A percentile compares a stretch with the other conserved stretches of the same genome.
phyloP scores from a whole-genome alignment of 306 rosid species.

The Medicago arabica region DNA sequence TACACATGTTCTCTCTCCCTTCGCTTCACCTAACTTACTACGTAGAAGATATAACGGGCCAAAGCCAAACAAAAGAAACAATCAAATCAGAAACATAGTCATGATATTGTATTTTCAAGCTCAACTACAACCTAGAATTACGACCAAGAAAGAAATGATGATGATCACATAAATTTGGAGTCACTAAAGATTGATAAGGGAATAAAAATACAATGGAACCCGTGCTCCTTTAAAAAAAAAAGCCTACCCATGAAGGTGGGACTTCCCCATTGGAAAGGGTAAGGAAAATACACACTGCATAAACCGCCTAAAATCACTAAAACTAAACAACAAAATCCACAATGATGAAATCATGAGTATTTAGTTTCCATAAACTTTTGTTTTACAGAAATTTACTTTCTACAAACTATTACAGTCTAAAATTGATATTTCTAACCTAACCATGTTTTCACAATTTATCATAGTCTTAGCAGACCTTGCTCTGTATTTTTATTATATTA shows the following conservation, averaged over 20 bases:
- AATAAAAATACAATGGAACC: too few species aligned
- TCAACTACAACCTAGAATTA: slow-evolving; percentile 33
- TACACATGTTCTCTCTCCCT: neutral
- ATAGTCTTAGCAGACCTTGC: neutral
- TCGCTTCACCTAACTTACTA: neutral
- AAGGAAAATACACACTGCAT: too few species aligned
- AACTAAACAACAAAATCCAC: too few species aligned
- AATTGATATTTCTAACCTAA: neutral
- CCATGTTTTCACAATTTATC: neutral
- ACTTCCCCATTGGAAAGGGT: too few species aligned
- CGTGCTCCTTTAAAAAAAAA: too few species aligned
- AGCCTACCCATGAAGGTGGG: too few species aligned
- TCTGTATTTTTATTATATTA: neutral
- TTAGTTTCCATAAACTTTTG: neutral
- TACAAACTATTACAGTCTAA: neutral
- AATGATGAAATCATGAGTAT: too few species aligned
- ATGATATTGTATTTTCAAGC: slow-evolving; percentile 16
- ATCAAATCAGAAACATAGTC: neutral
- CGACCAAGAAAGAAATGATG: slow-evolving; percentile 19
- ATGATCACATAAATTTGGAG: slow-evolving; percentile 58
- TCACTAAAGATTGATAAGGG: slow-evolving; percentile 63
- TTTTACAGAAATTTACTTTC: neutral
- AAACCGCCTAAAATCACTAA: too few species aligned
- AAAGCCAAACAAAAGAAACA: slow-evolving; percentile 16
- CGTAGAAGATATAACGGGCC: too few species aligned